Evolutionary conservation across 208 protist genomes (phyloP).

Genomic region (Naegleria lovaniensis): DNA sequence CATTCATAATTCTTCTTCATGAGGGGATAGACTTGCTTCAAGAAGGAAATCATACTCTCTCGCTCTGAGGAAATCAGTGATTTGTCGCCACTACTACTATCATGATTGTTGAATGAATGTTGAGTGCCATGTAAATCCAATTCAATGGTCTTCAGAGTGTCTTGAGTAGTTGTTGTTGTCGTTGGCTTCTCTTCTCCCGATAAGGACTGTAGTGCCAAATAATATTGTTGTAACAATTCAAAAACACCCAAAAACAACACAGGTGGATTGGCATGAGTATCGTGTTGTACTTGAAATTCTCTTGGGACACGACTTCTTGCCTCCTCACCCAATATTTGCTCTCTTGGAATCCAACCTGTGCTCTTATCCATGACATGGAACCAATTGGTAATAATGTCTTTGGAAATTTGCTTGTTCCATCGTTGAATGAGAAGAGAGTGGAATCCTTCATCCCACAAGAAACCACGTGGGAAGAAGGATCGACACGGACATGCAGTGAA

Average conservation of each 20-base stretch:
- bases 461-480: constrained; percentile 69
- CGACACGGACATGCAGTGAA: constrained; percentile 58
- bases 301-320: constrained; percentile 47
- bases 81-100: too few species aligned
- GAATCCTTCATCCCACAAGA: constrained; percentile 84
- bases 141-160: too few species aligned
- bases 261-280: constrained; percentile 61
- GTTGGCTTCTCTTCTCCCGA: not conserved
- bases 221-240: not conserved
- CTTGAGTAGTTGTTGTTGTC: not conserved
- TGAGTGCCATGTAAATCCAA: not conserved
- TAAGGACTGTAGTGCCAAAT: not conserved
- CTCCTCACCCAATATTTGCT: constrained; percentile 71
- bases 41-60: constrained; percentile 30
- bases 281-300: constrained; percentile 59
- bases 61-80: too few species aligned
- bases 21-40: constrained; percentile 36
- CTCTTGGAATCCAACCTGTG: constrained; percentile 69
- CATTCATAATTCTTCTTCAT: constrained; percentile 43
- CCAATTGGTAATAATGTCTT: constrained; percentile 59
- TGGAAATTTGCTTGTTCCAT: constrained; percentile 50
- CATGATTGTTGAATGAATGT: not conserved
- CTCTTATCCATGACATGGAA: constrained; percentile 53
- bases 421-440: constrained; percentile 61
- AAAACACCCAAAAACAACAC: constrained; percentile 48